These are phyloP conservation scores for Epichloe sibirici DNA, from an alignment of 2,329 filamentous ascomycete genomes.

Conservation along the genomic window DNA sequence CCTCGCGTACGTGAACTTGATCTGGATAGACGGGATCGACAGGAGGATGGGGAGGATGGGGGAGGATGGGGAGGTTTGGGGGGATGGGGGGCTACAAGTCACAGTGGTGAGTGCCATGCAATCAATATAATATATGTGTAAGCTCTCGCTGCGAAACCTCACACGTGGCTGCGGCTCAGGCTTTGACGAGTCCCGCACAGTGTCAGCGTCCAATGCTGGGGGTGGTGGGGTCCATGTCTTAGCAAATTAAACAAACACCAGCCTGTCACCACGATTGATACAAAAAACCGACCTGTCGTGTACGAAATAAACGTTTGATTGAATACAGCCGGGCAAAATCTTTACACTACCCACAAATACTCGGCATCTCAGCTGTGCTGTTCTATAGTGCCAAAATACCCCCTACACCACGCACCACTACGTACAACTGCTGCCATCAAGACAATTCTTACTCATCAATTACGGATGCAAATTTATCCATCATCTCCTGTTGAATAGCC, in stretches of 20 bases:
- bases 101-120: too few relatives aligned
- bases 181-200: background rate
- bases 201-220: background rate
- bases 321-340: background rate
- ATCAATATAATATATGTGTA: too few relatives aligned
- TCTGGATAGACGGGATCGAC: too few relatives aligned
- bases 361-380: slow-evolving; percentile 5
- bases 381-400: slow-evolving; percentile 18
- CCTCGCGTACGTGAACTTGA: too few relatives aligned
- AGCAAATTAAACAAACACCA: too few relatives aligned
- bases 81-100: too few relatives aligned
- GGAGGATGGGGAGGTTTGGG: too few relatives aligned
- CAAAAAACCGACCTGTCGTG: too few relatives aligned
- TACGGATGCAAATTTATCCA: slow-evolving; percentile 93
- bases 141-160: too few relatives aligned
- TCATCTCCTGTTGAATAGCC: slow-evolving; percentile 79
- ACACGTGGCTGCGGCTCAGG: too few relatives aligned
- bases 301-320: background rate
- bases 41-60: too few relatives aligned
- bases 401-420: slow-evolving; percentile 7
- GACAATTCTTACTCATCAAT: slow-evolving; percentile 65
- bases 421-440: slow-evolving; percentile 3
- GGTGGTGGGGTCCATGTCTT: background rate
- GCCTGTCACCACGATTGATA: too few relatives aligned
- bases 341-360: slow-evolving; percentile 4